Evolutionary conservation across 352 stramenopile genomes (phyloP).

Genomic region (Phytophthora pinifolia): DNA sequence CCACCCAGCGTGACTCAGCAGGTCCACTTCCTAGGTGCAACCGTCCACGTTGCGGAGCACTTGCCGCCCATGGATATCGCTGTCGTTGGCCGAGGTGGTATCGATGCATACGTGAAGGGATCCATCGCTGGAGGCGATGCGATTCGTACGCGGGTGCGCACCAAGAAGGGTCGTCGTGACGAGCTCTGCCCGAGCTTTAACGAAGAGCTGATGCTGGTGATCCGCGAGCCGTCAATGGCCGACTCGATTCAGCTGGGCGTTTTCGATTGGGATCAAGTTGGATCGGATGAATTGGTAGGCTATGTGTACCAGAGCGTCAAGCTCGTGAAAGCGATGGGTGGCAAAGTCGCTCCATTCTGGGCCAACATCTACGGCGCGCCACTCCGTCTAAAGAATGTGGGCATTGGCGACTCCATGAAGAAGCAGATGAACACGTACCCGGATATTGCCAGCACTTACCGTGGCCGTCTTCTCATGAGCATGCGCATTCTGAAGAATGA

Average conservation of each 20-base stretch:
- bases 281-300: conserved; percentile 69
- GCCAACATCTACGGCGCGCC: conserved; percentile 80
- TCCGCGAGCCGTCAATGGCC: conserved; percentile 77
- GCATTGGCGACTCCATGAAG: conserved; percentile 59
- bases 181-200: conserved; percentile 75
- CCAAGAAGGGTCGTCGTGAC: conserved; percentile 72
- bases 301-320: conserved; percentile 76
- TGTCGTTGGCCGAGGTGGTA: conserved; percentile 54
- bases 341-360: conserved; percentile 65
- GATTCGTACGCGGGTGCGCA: conserved; percentile 72
- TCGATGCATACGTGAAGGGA: conserved; percentile 74
- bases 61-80: conserved; percentile 75
- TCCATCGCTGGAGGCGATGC: conserved; percentile 57
- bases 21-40: conserved; percentile 71
- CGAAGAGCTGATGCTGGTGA: conserved; percentile 77
- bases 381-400: conserved; percentile 54
- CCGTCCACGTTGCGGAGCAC: conserved; percentile 72
- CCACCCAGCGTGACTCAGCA: conserved; percentile 68
- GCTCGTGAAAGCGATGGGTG: conserved; percentile 62
- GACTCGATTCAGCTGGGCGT: conserved; percentile 73
- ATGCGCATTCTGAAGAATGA: conserved; percentile 72
- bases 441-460: conserved; percentile 80
- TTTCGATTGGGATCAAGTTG: conserved; percentile 81
- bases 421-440: conserved; percentile 89
- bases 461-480: conserved; percentile 79